Base-by-base conservation (phyloP, 306 rosid species). In the Adenanthera pavonina region DNA sequence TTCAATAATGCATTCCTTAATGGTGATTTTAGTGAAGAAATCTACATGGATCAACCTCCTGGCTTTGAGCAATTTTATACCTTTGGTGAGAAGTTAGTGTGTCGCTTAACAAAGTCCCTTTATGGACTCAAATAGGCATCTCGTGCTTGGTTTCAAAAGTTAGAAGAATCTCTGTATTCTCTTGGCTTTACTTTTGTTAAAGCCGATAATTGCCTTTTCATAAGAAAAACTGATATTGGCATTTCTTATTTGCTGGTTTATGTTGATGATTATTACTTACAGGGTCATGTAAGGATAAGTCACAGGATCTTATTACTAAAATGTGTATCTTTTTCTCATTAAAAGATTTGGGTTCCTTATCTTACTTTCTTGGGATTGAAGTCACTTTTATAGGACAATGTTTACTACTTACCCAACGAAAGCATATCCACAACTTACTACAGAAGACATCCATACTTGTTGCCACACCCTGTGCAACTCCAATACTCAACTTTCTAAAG, bases 151-250 rank as follows among this genome's bases (percentile, higher is more conserved):
- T 57, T 19, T 0, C 2, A 8, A 8, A 57, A 57, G 0, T 3
- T 57, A 0, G 3, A 2, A 2, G 0, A 0, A 0, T 1, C 11
- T 0, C 2, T 57, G 0, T 0, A 2, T 0, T 19, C 34, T 0
- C 5, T 57, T 0, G 64, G 34, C 2, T 57, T 57, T 20, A 9
- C 3, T 6, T 3, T 30, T 0, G 8, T 5, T 0, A 57, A 8
- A 3, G 2, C 14, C 0, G 64, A 57, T 3, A 0, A 5, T 0
- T 19, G 5, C 2, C 1, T 57, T 0, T 57, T 48, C 53, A 48
- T 20, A 0, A 1, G 7, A 1, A 0, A 54, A 15, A 6, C 2
- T 2, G 1, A 7, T 0, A 10, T 17, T 2, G 30, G 6, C 2
- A 5, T n/a, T n/a, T 19, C 7, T 1, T 54, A n/a, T 6, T 3